Percentiles rank a stretch among this genome's conserved stretches.
Conservation (phyloP, 306 rosid species). For the Datisca glomerata region DNA sequence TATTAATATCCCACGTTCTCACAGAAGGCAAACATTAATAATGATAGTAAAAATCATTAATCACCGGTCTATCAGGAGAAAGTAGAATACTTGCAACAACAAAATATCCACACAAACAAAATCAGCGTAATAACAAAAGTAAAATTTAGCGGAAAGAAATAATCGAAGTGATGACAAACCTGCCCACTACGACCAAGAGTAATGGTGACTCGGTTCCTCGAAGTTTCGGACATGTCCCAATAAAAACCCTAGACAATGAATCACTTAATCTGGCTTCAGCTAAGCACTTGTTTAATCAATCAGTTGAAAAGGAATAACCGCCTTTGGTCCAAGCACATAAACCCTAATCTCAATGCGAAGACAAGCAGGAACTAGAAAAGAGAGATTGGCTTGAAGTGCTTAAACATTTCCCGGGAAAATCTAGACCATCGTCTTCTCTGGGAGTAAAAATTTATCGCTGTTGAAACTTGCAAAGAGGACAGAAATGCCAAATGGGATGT, state of each 20-base stretch:
- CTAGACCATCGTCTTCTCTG: no score
- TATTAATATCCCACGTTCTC: no score
- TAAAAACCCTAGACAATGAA: constrained; percentile 41
- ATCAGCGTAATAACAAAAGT: background rate
- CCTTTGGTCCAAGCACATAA: background rate
- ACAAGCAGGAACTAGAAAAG: background rate
- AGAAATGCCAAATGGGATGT: no score
- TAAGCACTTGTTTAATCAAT: background rate
- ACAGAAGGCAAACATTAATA: no score
- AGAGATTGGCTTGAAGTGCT: background rate
- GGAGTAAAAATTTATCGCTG: no score
- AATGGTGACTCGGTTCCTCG: constrained; percentile 72
- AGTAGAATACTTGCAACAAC: no score
- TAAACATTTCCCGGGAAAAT: background rate
- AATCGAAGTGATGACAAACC: constrained; percentile 24
- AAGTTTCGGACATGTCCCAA: constrained; percentile 47
- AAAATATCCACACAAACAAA: no score
- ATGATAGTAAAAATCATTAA: no score
- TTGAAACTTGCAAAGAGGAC: no score
- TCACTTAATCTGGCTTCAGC: constrained; percentile 6
- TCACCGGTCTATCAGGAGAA: background rate
- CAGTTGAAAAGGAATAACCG: background rate
- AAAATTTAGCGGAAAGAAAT: background rate
- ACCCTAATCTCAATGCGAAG: background rate
- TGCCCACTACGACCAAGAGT: constrained; percentile 86